Base-by-base conservation (phyloP, 2,329 filamentous ascomycete species). In the Aspergillus arachidicola region DNA sequence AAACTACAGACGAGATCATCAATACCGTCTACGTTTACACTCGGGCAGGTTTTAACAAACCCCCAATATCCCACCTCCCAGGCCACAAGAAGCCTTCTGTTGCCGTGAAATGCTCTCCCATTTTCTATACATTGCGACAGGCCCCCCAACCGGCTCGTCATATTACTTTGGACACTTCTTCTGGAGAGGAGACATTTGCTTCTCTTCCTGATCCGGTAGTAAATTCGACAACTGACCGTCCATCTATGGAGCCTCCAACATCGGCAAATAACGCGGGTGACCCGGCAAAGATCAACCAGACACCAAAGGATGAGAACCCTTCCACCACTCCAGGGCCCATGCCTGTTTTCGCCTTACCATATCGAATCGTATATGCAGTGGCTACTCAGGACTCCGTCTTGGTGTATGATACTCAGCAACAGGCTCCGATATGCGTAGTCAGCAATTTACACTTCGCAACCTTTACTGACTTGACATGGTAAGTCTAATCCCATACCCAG, bases 21-120 rank as follows among this genome's bases (percentile, higher is more conserved):
- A 99, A 99, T 75, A 99, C 95, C 0, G 96, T 99, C 26, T 99
- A 99, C 79, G 95, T 99, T 59, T 99, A 99, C 78, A 97, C 94
- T 0, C 86, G 95, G 71, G 95, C 94, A 34, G 95, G 95, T 28
- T 93, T 99, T 73, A 98, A 97, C 80, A 97, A 96, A 76, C 93
- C 95, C 1, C 95, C 95, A 2, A 91, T 98, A 62, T 93, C 94
- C 7, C 95, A 98, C 78, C 85, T 99, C 7, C 95, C 95, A 0
- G 95, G 95, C 1, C 94, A 98, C 79, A 99, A 97, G 83, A 99
- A 99, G 78, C 95, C 95, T 0, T 98, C 95, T 0, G 92, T 99
- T 12, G 95, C 94, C 1, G 92, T 99, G 64, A 92, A 92, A 73
- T 99, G 95, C 76, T 99, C 94, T 16, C 95, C 95, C 0, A 80